Percentiles rank a stretch among this genome's conserved stretches.
Conservation (phyloP, 1,284 basidiomycete genomes). For the Boletus mariae region DNA sequence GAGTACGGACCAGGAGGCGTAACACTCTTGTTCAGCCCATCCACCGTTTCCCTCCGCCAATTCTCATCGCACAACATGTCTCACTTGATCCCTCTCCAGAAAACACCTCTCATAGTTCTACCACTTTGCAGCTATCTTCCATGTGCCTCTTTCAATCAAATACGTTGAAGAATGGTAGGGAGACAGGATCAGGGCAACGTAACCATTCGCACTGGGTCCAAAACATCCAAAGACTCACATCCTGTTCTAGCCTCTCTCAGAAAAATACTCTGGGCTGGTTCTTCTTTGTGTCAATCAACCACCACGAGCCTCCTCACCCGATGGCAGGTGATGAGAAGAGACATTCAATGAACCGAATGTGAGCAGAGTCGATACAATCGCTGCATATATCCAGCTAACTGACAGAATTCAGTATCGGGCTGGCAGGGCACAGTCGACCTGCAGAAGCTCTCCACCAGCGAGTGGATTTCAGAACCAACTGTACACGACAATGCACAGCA, state of each 20-base stretch:
- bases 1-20: constrained; percentile 31
- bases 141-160: neutral
- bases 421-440: neutral
- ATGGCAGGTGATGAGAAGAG: constrained; percentile 17
- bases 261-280: neutral
- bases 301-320: constrained; percentile 11
- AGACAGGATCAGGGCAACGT: constrained; percentile 28
- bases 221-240: constrained; percentile 10
- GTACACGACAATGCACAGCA: constrained; percentile 23
- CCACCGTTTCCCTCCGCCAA: constrained; percentile 26
- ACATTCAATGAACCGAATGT: constrained; percentile 7
- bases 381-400: constrained; percentile 20
- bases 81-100: constrained; percentile 15
- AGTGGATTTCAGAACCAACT: constrained; percentile 4
- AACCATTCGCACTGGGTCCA: constrained; percentile 9
- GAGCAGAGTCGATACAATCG: constrained; percentile 11
- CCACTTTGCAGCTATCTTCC: neutral
- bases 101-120: neutral
- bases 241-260: neutral
- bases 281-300: neutral
- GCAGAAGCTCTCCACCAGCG: constrained; percentile 3
- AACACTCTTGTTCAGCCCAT: constrained; percentile 35
- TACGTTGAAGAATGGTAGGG: neutral
- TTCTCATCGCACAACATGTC: constrained; percentile 30
- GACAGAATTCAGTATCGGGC: neutral